Evolutionary conservation across 441 rosid genomes (phyloP), one percentile per base, ranked within the genome.

Genomic region (Populus hybrid): DNA sequence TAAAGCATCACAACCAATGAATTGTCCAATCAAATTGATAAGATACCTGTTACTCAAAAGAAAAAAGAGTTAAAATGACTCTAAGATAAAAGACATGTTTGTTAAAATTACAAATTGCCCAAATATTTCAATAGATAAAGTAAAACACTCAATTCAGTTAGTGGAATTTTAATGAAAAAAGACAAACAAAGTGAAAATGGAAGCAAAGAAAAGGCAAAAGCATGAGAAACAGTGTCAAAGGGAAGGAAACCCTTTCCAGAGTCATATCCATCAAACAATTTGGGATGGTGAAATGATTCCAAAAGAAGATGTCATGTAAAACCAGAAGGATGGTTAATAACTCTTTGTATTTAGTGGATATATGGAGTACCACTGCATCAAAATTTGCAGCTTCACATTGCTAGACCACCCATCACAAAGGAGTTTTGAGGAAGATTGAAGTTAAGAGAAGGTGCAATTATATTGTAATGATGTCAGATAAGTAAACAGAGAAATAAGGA

Each of bases 21-120:
- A 87, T 87, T 92, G 98, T 69, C 97, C 99, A 74, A 89, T 85
- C 91, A 97, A 89, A 87, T 90, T 94, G 86, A 92, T 84, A 82
- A 94, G 89, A 78, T 97, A 97, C 80, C 98, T 97, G 92, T 82
- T 84, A 73, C 76, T 75, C 83, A 84, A 74, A 78, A 78, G 57
- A 40, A 78, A 40, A 76, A 77, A 14, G 26, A 70, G 70, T 67
- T 69, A 23, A 50, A 24, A 71, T 38, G 21, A 73, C 36, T 21
- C 67, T 38, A 18, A 46, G 14, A 69, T 26, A 16, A 59, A 23
- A 69, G 2, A 24, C 46, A 66, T 11, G 32, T 53, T 36, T 7
- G 42, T 19, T 36, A 46, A 34, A 68, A 24, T 11, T 63, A 70
- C 42, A n/a, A 72, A 67, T 32, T 34, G 18, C 24, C 42, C 61